A percentile compares a stretch with the other conserved stretches of the same genome.
Evolutionary conservation across 129 eudicot genomes (phyloP).

Genomic region (Chrysanthemum makinoi): DNA sequence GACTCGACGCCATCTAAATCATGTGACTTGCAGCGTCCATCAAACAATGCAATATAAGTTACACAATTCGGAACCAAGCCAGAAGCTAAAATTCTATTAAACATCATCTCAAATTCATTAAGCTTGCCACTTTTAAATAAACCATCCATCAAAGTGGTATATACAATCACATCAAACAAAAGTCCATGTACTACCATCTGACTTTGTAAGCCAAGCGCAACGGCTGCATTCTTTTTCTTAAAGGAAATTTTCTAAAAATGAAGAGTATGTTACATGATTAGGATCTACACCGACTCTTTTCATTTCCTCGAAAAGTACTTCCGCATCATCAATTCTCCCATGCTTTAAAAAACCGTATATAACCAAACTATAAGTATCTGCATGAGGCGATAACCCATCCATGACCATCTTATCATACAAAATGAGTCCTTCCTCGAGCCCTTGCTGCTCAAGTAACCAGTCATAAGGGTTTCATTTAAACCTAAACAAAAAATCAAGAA

Average conservation of each 20-base stretch:
- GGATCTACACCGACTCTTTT: slow-evolving; percentile 44
- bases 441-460: slow-evolving; percentile 38
- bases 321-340: slow-evolving; percentile 63
- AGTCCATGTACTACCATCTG: slow-evolving; percentile 85
- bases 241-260: slow-evolving; percentile 36
- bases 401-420: slow-evolving; percentile 52
- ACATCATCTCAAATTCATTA: slow-evolving; percentile 67
- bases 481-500: too few relatives aligned
- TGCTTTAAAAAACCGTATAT: slow-evolving; percentile 63
- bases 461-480: slow-evolving; percentile 27
- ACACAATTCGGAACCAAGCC: too few relatives aligned
- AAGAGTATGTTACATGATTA: slow-evolving; percentile 70
- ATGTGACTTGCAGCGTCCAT: slow-evolving; percentile 64
- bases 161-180: slow-evolving; percentile 57
- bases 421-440: slow-evolving; percentile 50
- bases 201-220: slow-evolving; percentile 50
- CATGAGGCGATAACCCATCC: slow-evolving; percentile 63
- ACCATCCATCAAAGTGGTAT: slow-evolving; percentile 78
- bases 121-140: slow-evolving; percentile 65
- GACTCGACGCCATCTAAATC: slow-evolving; percentile 54
- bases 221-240: slow-evolving; percentile 35
- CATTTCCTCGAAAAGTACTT: slow-evolving; percentile 62
- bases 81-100: slow-evolving; percentile 28
- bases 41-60: slow-evolving; percentile 31
- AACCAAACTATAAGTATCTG: slow-evolving; percentile 54